Percentiles rank a stretch among this genome's conserved stretches.
phyloP scores from a whole-genome alignment of 1,139 yeast species.

The Geotrichum europaeum region DNA sequence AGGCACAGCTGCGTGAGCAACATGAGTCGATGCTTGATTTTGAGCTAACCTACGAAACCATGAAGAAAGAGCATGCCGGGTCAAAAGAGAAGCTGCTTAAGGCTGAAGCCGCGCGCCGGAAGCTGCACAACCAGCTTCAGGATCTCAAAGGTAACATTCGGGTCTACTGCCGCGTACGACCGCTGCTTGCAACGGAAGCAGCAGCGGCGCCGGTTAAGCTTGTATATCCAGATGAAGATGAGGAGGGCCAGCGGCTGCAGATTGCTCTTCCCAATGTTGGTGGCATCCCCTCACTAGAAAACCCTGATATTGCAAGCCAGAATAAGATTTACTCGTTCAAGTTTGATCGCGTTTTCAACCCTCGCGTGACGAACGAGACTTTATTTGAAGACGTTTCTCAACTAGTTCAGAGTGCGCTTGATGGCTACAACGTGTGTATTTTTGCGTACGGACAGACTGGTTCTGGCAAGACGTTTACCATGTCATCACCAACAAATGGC shows the following conservation, averaged over 20 bases:
- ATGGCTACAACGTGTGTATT: constrained; percentile 88
- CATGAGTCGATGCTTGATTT: constrained; percentile 13
- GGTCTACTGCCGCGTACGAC: constrained; percentile 77
- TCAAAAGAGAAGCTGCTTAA: constrained; percentile 33
- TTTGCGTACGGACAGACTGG: constrained; percentile 99
- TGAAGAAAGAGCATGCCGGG: constrained; percentile 21
- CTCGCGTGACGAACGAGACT: constrained; percentile 47
- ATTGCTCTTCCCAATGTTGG: constrained; percentile 23
- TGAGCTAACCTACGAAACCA: constrained; percentile 22
- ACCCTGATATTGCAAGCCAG: constrained; percentile 31
- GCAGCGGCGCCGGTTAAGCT: constrained; percentile 37
- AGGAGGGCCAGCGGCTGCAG: constrained; percentile 42
- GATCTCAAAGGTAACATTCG: constrained; percentile 88
- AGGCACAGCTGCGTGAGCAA: neutral
- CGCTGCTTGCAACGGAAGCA: constrained; percentile 24
- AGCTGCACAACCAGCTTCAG: constrained; percentile 67
- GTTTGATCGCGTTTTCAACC: constrained; percentile 74
- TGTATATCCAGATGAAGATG: constrained; percentile 48
- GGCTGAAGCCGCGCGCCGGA: constrained; percentile 54
- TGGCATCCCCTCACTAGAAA: constrained; percentile 4
- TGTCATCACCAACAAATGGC: constrained; percentile 66
- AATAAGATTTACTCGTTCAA: constrained; percentile 39
- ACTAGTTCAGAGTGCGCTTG: constrained; percentile 78
- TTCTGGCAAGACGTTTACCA: constrained; percentile 90
- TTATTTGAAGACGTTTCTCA: constrained; percentile 83